These are phyloP conservation scores for Gymnopus androsaceus DNA, from an alignment of 1,284 basidiomycete species.

Conservation along the genomic window DNA sequence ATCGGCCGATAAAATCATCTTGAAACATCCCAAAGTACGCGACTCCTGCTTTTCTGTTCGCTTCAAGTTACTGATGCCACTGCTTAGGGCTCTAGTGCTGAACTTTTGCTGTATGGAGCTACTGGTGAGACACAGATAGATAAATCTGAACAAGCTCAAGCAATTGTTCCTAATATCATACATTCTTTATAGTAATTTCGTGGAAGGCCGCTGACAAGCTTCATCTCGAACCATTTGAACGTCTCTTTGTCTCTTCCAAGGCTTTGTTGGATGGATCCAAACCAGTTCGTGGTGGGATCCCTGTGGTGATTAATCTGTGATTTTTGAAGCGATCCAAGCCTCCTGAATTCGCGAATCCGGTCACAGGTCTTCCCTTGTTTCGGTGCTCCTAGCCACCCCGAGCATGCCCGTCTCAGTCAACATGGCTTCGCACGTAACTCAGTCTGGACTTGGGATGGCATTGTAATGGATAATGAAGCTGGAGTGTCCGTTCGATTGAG, in stretches of 20 bases:
- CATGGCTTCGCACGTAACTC: constrained; percentile 85
- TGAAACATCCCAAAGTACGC: constrained; percentile 56
- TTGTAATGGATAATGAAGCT: constrained; percentile 69
- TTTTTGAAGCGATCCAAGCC: too few species aligned
- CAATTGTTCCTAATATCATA: too few species aligned
- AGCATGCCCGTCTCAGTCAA: constrained; percentile 73
- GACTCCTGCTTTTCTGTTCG: neutral
- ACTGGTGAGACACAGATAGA: too few species aligned
- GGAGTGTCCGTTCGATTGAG: constrained; percentile 54
- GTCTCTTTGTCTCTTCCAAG: constrained; percentile 78
- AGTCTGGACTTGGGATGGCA: constrained; percentile 66
- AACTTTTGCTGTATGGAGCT: constrained; percentile 80
- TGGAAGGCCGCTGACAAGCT: constrained; percentile 58
- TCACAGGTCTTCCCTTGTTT: constrained; percentile 90
- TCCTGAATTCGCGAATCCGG: too few species aligned
- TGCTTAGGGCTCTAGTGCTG: constrained; percentile 67
- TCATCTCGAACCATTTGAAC: constrained; percentile 52
- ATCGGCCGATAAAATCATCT: constrained; percentile 39
- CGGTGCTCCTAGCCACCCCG: constrained; percentile 71
- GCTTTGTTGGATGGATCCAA: constrained; percentile 72
- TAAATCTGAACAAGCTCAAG: too few species aligned
- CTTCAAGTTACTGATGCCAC: neutral
- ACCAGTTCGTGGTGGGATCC: constrained; percentile 80
- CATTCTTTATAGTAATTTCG: constrained; percentile 74
- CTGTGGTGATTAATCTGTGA: too few species aligned